A percentile compares a stretch with the other conserved stretches of the same genome.
Evolutionary conservation across 2,329 filamentous ascomycete genomes (phyloP).

Genomic region (Pestalotiopsis sp.): DNA sequence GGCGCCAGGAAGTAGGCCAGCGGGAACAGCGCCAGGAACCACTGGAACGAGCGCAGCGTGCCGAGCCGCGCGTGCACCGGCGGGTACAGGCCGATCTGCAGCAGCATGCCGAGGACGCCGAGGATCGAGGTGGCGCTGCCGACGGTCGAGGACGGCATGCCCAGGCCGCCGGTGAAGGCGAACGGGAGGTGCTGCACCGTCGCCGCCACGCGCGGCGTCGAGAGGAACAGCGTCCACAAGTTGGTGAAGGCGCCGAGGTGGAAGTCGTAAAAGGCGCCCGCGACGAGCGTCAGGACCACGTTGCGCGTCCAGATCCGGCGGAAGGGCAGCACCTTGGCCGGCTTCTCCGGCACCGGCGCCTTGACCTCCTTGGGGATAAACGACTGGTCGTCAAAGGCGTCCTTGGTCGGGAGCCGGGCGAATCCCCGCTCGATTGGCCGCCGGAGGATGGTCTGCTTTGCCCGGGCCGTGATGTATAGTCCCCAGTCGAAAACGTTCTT

Average conservation of each 20-base stretch:
- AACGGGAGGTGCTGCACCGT: slow-evolving; percentile 42
- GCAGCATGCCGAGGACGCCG: slow-evolving; percentile 66
- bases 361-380: slow-evolving; percentile 13
- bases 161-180: slow-evolving; percentile 66
- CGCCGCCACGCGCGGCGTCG: slow-evolving; percentile 57
- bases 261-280: slow-evolving; percentile 70
- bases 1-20: slow-evolving; percentile 69
- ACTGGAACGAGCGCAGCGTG: slow-evolving; percentile 66
- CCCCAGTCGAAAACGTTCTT: slow-evolving; percentile 48
- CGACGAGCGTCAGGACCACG: slow-evolving; percentile 56
- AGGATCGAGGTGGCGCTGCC: slow-evolving; percentile 71
- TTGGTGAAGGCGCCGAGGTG: slow-evolving; percentile 71
- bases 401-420: slow-evolving; percentile 26
- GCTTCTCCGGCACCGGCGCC: slow-evolving; percentile 9
- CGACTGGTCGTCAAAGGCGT: slow-evolving; percentile 5
- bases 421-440: slow-evolving; percentile 31
- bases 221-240: slow-evolving; percentile 70
- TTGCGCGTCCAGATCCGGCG: slow-evolving; percentile 48
- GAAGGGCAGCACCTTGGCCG: slow-evolving; percentile 33
- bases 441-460: slow-evolving; percentile 31
- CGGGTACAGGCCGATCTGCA: slow-evolving; percentile 72
- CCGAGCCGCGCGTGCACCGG: slow-evolving; percentile 64
- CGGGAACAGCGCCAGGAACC: slow-evolving; percentile 67
- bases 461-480: slow-evolving; percentile 34
- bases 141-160: slow-evolving; percentile 66